Evolutionary conservation across 768 basidiomycete genomes (phyloP).

Genomic region (Suillus paluster): DNA sequence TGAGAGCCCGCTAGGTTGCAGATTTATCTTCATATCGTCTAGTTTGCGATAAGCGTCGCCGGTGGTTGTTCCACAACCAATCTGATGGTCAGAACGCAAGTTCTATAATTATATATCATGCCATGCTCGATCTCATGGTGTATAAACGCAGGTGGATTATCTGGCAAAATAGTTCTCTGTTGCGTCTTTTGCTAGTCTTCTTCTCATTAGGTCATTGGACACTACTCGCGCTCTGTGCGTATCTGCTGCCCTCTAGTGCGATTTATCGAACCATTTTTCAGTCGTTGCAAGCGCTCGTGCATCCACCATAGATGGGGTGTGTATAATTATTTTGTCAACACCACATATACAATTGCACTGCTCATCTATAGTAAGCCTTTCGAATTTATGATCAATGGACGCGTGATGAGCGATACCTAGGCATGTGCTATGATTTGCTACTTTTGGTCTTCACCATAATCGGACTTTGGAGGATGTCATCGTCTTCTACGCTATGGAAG

Average conservation of each 20-base stretch:
- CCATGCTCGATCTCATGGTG: not conserved
- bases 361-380: not conserved
- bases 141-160: not conserved
- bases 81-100: not conserved
- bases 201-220: not conserved
- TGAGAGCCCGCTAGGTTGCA: not conserved
- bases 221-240: not conserved
- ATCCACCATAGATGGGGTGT: not conserved
- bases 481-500: not conserved
- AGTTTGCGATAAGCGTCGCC: not conserved
- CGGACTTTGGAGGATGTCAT: not conserved
- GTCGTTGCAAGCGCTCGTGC: not conserved
- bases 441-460: not conserved
- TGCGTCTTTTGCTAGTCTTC: not conserved
- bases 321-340: not conserved
- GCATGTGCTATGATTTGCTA: not conserved
- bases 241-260: not conserved
- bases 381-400: not conserved
- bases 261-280: not conserved
- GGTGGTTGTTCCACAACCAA: not conserved
- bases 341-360: not conserved
- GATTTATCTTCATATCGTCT: not conserved
- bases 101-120: not conserved
- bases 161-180: not conserved
- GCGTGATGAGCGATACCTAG: not conserved